Base-by-base conservation (phyloP, 2,329 filamentous ascomycete genomes). In the Colletotrichum paranaense region DNA sequence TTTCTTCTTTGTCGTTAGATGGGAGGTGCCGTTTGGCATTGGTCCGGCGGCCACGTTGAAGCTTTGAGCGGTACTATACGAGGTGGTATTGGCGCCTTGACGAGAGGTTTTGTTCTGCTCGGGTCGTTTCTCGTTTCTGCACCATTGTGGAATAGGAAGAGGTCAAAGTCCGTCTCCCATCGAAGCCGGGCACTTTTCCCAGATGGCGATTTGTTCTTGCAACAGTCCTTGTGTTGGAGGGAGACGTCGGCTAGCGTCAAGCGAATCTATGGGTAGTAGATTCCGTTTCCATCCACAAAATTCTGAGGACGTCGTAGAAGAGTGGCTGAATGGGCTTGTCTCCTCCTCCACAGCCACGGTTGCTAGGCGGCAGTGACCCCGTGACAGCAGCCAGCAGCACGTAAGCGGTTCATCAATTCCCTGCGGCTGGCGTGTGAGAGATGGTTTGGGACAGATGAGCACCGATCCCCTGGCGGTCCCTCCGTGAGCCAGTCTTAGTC, bases 381-480 rank as follows among this genome's bases (percentile, higher is more conserved):
- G 24, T n/a, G 26, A 62, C 19, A 28, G 19, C 4, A 26, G 19
- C 46, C 26, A 42, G 32, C 14, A 52, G 58, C 67, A 55, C 24
- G 42, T 16, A 52, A 52, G 46, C 32, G 28, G 22, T 19, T 72
- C 64, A 62, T 72, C 52, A 68, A 68, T 32, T 42, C 53, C 38
- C 52, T 52, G 64, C 69, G 64, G 38, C 67, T 68, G 64, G 64
- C 52, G 69, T 72, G 28, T 22, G 64, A 68, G 57, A 22, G 19
- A 19, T 19, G 26, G 69, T 72, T 63, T 72, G 35, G 68, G 57
- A 68, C 19, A 19, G n/a, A 30, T 28, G 64, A 46, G 58, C 28
- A 28, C 12, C 57, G 68, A 35, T 57, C 52, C 64, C 49, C 28
- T 14, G 24, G 49, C 12, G 68, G 42, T 49, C 42, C 42, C 26